Evolutionary conservation across 1,139 yeast genomes (phyloP), one percentile per base, ranked within the genome.

Genomic region (Pneumocystis wakefieldiae): DNA sequence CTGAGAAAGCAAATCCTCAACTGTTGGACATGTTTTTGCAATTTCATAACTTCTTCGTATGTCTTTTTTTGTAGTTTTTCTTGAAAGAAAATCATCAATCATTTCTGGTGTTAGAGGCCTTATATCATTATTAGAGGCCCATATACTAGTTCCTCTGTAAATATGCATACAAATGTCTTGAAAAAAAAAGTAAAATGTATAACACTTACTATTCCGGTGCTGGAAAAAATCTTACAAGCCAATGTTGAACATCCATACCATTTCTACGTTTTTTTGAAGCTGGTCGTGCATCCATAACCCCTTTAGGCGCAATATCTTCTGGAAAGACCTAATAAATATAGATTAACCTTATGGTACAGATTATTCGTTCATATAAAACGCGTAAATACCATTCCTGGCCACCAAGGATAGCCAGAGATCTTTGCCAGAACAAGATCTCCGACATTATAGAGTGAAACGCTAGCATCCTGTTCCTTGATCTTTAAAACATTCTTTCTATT

Each of bases 351-450:
- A 19, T 48, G 6, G 1, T 24, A 48, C 12, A 24, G 12, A 24
- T 24, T 48, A 12, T n/a, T n/a, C 3, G 53, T 53, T 53, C 17
- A 39, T 61, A 29, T 39, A 19, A n/a, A 42, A 35, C 29, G 38
- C 39, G 53, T 29, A 57, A 61, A 41, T 41, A 62, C 63, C 55
- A 63, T 59, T 8, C 63, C 64, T 5, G 64, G 65, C 65, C 65
- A 64, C 64, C 64, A 64, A 7, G 65, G 64, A 28, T 62, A 64
- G 8, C 65, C 64, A 1, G 62, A 61, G 10, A 64, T 57, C 29
- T 62, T 64, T 55, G 62, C 64, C 19, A 59, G 42, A 24, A 64
- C 64, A 14, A 57, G 36, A 32, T 62, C 64, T 7, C 64, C 64
- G 6, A 42, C 62, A n/a, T 37, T 24, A n/a, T 63, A 63, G 8